Evolutionary conservation across 2,329 filamentous ascomycete genomes (phyloP).

Genomic region (Aspergillus awamori): DNA sequence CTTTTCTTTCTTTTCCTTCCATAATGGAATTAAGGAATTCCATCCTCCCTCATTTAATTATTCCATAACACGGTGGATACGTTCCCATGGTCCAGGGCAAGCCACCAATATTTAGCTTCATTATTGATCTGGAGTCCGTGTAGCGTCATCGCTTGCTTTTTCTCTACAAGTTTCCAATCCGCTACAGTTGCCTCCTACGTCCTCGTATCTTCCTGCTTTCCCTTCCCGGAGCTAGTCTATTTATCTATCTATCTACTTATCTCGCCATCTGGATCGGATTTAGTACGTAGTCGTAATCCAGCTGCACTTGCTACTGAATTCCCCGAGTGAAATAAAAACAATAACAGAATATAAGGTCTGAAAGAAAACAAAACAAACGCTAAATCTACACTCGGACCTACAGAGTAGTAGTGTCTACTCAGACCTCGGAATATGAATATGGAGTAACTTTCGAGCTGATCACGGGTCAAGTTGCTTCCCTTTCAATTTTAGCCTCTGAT

Average conservation of each 20-base stretch:
- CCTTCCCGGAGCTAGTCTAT: too few relatives aligned
- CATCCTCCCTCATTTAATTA: background rate
- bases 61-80: slow-evolving; percentile 11
- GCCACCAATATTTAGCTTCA: slow-evolving; percentile 8
- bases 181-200: background rate
- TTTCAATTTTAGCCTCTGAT: background rate
- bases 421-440: too few relatives aligned
- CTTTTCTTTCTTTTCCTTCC: background rate
- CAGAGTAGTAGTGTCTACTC: too few relatives aligned
- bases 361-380: too few relatives aligned
- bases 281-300: too few relatives aligned
- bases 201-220: too few relatives aligned
- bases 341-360: too few relatives aligned
- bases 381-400: too few relatives aligned
- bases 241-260: too few relatives aligned
- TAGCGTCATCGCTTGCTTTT: slow-evolving; percentile 2
- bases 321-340: too few relatives aligned
- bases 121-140: slow-evolving; percentile 2
- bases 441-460: background rate
- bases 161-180: background rate
- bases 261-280: too few relatives aligned
- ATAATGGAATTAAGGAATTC: background rate
- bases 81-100: slow-evolving; percentile 5
- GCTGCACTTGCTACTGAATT: too few relatives aligned
- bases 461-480: slow-evolving; percentile 7